Evolutionary conservation across 345 rosid species (phyloP).

Genomic region (Eutrema yunnanense): DNA sequence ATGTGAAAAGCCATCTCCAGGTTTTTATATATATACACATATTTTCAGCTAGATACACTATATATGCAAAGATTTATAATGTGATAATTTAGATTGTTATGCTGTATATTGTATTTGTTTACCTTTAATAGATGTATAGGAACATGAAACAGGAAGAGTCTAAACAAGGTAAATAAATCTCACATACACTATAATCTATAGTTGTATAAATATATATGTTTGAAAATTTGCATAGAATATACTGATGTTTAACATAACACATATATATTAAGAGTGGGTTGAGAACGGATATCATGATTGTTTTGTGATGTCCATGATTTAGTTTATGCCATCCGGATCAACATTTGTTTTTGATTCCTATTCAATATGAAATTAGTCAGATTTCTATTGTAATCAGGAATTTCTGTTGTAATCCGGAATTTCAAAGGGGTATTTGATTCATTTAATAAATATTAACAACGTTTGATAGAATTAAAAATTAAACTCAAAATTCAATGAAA

Average conservation of each 20-base stretch:
- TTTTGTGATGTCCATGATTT: neutral
- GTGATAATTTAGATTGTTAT: neutral
- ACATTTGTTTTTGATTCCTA: neutral
- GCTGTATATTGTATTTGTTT: neutral
- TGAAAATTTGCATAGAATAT: too few species aligned
- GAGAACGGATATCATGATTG: neutral
- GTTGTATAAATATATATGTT: neutral
- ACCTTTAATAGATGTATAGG: constrained; percentile 13
- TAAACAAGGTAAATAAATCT: neutral
- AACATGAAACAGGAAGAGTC: neutral
- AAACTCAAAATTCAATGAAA: neutral
- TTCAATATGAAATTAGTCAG: neutral
- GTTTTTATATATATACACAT: constrained; percentile 2
- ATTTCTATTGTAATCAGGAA: neutral
- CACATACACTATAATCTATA: neutral
- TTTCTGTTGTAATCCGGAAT: neutral
- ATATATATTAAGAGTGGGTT: neutral
- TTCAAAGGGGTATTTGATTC: neutral
- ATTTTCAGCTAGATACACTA: neutral
- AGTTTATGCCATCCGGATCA: neutral
- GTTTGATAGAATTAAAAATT: neutral
- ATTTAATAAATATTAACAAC: neutral
- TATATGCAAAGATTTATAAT: neutral
- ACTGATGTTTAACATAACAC: too few species aligned
- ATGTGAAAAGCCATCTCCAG: constrained; percentile 45